phyloP scores from a whole-genome alignment of 192 early-diverging fungal genomes.

The Chytriomyces confervae region DNA sequence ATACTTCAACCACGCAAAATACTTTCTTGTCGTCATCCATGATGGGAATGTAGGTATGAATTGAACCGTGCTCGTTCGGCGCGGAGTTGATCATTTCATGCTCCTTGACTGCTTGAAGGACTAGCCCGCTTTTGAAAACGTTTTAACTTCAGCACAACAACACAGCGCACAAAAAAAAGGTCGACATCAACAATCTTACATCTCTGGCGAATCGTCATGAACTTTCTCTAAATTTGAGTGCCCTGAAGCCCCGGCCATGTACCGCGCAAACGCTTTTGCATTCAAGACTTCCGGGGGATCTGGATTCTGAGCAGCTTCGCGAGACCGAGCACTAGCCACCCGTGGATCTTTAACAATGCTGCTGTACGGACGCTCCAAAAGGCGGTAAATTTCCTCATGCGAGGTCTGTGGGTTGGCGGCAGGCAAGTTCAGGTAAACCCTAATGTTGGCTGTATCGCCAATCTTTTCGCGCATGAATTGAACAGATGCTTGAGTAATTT shows the following conservation, averaged over 20 bases:
- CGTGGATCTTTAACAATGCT: slow-evolving; percentile 33
- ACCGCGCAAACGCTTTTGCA: slow-evolving; percentile 24
- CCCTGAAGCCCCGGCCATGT: slow-evolving; percentile 26
- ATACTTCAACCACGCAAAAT: slow-evolving; percentile 44
- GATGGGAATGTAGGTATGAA: slow-evolving; percentile 46
- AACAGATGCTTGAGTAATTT: slow-evolving; percentile 25
- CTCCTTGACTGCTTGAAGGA: slow-evolving; percentile 29
- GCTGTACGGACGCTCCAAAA: slow-evolving; percentile 22
- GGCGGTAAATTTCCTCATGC: neutral
- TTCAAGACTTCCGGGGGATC: slow-evolving; percentile 20
- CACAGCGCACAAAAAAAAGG: neutral
- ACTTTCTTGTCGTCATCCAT: slow-evolving; percentile 36
- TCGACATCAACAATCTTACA: slow-evolving; percentile 21
- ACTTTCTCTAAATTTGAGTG: slow-evolving; percentile 23
- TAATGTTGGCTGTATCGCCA: slow-evolving; percentile 28
- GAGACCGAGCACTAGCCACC: neutral
- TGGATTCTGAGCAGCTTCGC: neutral
- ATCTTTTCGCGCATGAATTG: slow-evolving; percentile 36
- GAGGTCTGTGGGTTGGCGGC: neutral
- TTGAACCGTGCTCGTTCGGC: slow-evolving; percentile 5
- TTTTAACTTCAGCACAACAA: neutral
- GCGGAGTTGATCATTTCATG: slow-evolving; percentile 23
- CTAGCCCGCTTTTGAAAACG: neutral
- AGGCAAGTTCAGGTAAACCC: neutral
- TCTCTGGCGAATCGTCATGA: slow-evolving; percentile 20